These are phyloP conservation scores for Spathaspora hagerdaliae DNA, from an alignment of 805 yeast genomes.

Conservation along the genomic window DNA sequence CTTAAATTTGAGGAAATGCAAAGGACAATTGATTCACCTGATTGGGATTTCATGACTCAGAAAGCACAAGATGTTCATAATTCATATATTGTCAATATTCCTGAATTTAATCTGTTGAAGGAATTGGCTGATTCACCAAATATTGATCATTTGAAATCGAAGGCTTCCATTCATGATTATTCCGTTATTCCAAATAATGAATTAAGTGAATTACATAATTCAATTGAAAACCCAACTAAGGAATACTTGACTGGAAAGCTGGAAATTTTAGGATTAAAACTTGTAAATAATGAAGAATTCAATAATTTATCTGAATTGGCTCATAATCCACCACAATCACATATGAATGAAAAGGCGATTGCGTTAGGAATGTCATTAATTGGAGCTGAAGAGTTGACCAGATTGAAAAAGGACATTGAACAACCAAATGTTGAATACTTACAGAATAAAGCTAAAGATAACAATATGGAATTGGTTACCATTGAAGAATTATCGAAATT, in stretches of 20 bases:
- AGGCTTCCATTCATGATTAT: constrained; percentile 11
- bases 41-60: constrained; percentile 14
- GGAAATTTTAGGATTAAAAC: constrained; percentile 24
- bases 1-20: constrained; percentile 11
- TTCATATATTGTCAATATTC: constrained; percentile 11
- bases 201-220: constrained; percentile 6
- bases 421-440: constrained; percentile 24
- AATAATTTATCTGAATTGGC: constrained; percentile 23
- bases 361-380: constrained; percentile 14
- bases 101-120: constrained; percentile 7
- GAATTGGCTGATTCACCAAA: constrained; percentile 9
- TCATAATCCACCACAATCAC: constrained; percentile 29
- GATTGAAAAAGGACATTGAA: constrained; percentile 11
- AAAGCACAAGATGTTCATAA: constrained; percentile 10
- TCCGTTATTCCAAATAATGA: constrained; percentile 11
- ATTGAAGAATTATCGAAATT: constrained; percentile 11
- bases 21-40: constrained; percentile 11
- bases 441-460: constrained; percentile 13
- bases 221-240: constrained; percentile 4
- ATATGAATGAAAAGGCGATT: constrained; percentile 31
- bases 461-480: not conserved
- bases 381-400: not conserved
- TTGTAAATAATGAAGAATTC: constrained; percentile 23
- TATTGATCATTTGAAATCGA: constrained; percentile 14
- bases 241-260: constrained; percentile 16